Conservation (phyloP, 192 early-diverging fungal species). For the Allomyces macrogynus region DNA sequence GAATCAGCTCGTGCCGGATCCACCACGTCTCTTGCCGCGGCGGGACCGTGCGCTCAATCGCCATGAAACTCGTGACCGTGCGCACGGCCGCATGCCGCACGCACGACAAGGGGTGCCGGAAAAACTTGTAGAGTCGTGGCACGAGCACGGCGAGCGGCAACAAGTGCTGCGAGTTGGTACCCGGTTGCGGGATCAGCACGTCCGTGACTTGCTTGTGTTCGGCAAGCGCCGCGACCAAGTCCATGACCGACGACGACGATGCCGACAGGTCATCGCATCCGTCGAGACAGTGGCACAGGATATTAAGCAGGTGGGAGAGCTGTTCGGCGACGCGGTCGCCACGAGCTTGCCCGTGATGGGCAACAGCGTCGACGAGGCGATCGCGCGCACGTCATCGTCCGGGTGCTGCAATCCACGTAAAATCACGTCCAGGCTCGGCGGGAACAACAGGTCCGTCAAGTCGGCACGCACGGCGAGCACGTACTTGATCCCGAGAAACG, state of each 20-base stretch:
- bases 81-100: constrained; percentile 70
- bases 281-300: constrained; percentile 76
- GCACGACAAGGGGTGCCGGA: constrained; percentile 69
- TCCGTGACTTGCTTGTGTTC: constrained; percentile 31
- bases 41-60: constrained; percentile 24
- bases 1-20: constrained; percentile 34
- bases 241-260: constrained; percentile 79
- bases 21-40: constrained; percentile 26
- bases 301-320: constrained; percentile 50
- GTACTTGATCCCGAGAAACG: constrained; percentile 80
- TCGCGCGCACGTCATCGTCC: constrained; percentile 89
- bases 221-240: constrained; percentile 68
- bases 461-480: constrained; percentile 78
- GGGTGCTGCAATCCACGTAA: constrained; percentile 61
- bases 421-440: constrained; percentile 56
- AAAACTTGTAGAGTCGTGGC: constrained; percentile 82
- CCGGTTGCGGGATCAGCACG: constrained; percentile 12
- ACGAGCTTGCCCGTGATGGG: constrained; percentile 69
- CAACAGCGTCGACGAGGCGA: constrained; percentile 70
- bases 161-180: background rate
- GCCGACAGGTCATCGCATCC: constrained; percentile 81
- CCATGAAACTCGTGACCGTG: constrained; percentile 54
- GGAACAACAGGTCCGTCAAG: constrained; percentile 52
- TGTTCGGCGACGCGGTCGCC: constrained; percentile 34
- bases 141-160: constrained; percentile 26